These are phyloP conservation scores for Boechera retrofracta DNA, from an alignment of 345 rosid genomes.

Conservation along the genomic window DNA sequence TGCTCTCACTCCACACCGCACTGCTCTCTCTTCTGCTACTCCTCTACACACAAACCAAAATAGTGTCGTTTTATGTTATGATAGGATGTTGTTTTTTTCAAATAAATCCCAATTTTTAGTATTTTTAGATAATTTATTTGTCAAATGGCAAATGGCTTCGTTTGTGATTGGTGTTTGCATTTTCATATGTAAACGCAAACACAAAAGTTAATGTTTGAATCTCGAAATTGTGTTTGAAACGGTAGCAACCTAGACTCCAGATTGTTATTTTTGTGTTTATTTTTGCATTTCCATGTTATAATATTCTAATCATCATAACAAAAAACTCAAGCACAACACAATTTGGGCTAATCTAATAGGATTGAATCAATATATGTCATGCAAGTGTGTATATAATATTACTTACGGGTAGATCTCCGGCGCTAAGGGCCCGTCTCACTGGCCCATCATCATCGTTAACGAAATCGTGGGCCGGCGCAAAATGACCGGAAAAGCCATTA, in stretches of 20 bases:
- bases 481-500: constrained; percentile 50
- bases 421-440: constrained; percentile 78
- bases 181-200: too few relatives aligned
- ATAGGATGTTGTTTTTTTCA: too few relatives aligned
- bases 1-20: constrained; percentile 77
- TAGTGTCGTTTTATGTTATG: background rate
- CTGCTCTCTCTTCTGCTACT: constrained; percentile 59
- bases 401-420: constrained; percentile 80
- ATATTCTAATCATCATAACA: background rate
- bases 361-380: constrained; percentile 10
- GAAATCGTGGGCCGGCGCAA: constrained; percentile 43
- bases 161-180: too few relatives aligned
- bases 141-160: too few relatives aligned
- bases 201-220: background rate
- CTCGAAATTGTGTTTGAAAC: background rate
- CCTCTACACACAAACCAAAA: constrained; percentile 43
- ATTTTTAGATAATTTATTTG: too few relatives aligned
- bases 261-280: background rate
- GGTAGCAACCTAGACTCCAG: too few relatives aligned
- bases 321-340: background rate
- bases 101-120: background rate
- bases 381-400: constrained; percentile 23
- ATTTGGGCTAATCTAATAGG: background rate
- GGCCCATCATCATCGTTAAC: constrained; percentile 58
- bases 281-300: background rate